Evolutionary conservation across 345 rosid genomes (phyloP).

Genomic region (Conringia planisiliqua): DNA sequence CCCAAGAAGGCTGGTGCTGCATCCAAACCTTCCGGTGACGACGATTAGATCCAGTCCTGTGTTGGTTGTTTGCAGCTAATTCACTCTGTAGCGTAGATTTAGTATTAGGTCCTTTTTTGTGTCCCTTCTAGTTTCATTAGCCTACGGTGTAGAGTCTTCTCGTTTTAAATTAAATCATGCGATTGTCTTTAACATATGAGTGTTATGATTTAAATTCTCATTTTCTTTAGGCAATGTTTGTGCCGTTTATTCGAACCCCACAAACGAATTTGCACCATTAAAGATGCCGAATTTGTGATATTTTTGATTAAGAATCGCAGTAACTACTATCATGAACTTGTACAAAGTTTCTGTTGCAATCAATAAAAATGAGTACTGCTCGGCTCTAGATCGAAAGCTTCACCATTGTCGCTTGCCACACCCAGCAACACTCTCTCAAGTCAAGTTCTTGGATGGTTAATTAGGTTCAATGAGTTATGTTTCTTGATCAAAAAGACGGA

Average conservation of each 20-base stretch:
- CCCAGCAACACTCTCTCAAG: constrained; percentile 50
- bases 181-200: background rate
- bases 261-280: background rate
- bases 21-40: constrained; percentile 51
- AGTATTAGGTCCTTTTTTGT: background rate
- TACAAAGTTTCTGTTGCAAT: background rate
- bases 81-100: background rate
- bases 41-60: constrained; percentile 36
- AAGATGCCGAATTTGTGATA: too few species aligned
- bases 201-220: background rate
- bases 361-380: constrained; percentile 37
- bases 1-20: constrained; percentile 71
- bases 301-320: background rate
- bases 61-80: background rate
- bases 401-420: background rate
- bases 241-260: background rate
- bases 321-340: background rate
- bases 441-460: constrained; percentile 40
- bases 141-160: background rate
- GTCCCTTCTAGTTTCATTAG: background rate
- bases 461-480: background rate
- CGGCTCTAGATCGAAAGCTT: constrained; percentile 49
- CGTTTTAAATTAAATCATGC: background rate
- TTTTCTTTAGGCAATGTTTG: background rate
- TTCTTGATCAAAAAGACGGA: background rate